A percentile compares a stretch with the other conserved stretches of the same genome.
These are phyloP conservation scores for Magnaporthiopsis rhizophila DNA, from an alignment of 2,329 filamentous ascomycete genomes.

Conservation along the genomic window DNA sequence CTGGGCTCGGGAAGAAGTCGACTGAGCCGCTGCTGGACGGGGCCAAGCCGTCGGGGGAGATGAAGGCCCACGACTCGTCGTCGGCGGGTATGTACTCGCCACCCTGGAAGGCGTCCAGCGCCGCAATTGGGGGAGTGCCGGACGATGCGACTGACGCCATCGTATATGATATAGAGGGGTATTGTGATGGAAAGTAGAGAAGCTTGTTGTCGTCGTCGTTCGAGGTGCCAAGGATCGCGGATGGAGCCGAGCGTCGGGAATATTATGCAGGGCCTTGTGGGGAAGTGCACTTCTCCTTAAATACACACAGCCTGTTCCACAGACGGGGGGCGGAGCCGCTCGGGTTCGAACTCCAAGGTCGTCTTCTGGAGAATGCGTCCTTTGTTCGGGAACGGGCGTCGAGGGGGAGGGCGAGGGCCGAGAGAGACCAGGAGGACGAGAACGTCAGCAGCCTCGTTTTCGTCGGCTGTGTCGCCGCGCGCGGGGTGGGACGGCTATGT, in stretches of 20 bases:
- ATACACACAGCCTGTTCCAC: background rate
- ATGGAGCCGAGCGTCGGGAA: background rate
- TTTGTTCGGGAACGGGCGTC: background rate
- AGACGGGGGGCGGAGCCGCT: background rate
- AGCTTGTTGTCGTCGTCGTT: too few species aligned
- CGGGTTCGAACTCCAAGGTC: too few species aligned
- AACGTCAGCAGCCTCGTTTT: background rate
- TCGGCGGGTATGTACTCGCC: constrained; percentile 27
- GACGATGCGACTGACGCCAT: constrained; percentile 33
- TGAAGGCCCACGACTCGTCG: constrained; percentile 35
- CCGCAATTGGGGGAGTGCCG: constrained; percentile 29
- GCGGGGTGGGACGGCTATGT: background rate
- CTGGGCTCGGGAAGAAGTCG: constrained; percentile 41
- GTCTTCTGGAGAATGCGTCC: too few species aligned
- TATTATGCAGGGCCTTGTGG: background rate
- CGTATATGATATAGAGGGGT: background rate
- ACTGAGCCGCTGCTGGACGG: constrained; percentile 25
- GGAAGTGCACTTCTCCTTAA: background rate
- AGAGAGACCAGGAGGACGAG: background rate
- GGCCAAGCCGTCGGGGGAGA: constrained; percentile 27
- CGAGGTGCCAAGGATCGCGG: background rate
- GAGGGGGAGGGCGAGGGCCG: background rate
- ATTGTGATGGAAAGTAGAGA: too few species aligned
- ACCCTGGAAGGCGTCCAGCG: constrained; percentile 25
- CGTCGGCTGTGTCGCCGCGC: background rate